These are phyloP conservation scores for Thelonectria discophora DNA, from an alignment of 2,329 filamentous ascomycete species.

Conservation along the genomic window DNA sequence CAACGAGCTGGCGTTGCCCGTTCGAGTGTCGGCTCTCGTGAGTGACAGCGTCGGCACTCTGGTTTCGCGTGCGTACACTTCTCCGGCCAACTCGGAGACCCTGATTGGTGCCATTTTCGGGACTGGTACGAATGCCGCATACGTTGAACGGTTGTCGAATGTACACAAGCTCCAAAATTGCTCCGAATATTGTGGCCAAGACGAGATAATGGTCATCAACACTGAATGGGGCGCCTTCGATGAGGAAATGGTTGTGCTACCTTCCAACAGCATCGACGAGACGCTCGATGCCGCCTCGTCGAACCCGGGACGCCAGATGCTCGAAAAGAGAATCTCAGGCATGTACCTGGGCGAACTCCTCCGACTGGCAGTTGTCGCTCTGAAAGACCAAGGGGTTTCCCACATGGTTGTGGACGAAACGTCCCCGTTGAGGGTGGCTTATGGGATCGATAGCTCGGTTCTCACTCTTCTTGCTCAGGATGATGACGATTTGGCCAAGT, in stretches of 20 bases:
- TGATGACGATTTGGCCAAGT: too few relatives aligned
- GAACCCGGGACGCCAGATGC: conserved; percentile 82
- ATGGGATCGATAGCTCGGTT: conserved; percentile 1
- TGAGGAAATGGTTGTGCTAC: conserved; percentile 9
- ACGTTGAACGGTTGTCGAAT: conserved; percentile 71
- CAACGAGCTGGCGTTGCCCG: conserved; percentile 3
- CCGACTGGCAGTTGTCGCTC: conserved; percentile 58
- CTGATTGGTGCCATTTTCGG: conserved; percentile 82
- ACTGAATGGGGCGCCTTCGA: conserved; percentile 27
- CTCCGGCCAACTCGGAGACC: conserved; percentile 54
- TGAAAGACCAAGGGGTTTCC: neutral
- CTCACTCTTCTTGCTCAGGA: conserved; percentile 1
- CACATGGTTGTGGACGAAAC: neutral
- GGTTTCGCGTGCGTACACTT: conserved; percentile 75
- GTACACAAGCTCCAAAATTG: conserved; percentile 62
- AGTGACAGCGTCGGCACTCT: conserved; percentile 70
- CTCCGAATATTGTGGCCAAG: too few relatives aligned
- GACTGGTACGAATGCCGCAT: conserved; percentile 83
- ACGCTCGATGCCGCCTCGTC: conserved; percentile 69
- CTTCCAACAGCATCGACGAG: conserved; percentile 6
- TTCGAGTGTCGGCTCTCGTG: conserved; percentile 14
- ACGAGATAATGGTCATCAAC: conserved; percentile 17
- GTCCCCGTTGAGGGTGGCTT: neutral
- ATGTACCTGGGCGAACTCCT: conserved; percentile 84
- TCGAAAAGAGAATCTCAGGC: conserved; percentile 83